phyloP scores from a whole-genome alignment of 73 alveolate genomes.

The Tetrahymena malaccensis region DNA sequence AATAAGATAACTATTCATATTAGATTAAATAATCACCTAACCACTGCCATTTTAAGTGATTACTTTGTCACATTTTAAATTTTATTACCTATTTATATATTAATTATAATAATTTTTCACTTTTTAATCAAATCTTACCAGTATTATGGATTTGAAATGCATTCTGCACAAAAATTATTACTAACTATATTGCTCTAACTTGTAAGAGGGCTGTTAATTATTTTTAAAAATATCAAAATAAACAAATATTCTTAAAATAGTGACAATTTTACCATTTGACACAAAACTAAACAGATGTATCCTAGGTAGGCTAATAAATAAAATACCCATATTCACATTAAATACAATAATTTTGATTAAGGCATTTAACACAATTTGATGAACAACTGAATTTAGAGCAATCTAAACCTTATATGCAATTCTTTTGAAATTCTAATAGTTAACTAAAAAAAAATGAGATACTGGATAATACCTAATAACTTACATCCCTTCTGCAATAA shows the following conservation, averaged over 20 bases:
- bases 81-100: neutral
- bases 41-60: neutral
- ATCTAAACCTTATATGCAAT: neutral
- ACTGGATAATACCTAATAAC: neutral
- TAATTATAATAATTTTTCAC: neutral
- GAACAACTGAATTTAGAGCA: neutral
- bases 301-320: neutral
- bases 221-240: too few species aligned
- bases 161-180: neutral
- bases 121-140: neutral
- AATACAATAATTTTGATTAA: neutral
- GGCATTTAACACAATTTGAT: neutral
- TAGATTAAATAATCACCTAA: too few species aligned
- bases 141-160: neutral
- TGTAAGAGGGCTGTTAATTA: neutral
- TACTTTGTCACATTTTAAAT: neutral
- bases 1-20: too few species aligned
- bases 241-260: too few species aligned
- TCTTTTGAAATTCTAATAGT: neutral
- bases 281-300: neutral
- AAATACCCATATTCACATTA: neutral
- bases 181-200: neutral
- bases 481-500: neutral
- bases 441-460: neutral
- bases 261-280: neutral